A percentile compares a stretch with the other conserved stretches of the same genome.
phyloP scores from a whole-genome alignment of 257 asterid genomes.

The Capsicum pubescens region DNA sequence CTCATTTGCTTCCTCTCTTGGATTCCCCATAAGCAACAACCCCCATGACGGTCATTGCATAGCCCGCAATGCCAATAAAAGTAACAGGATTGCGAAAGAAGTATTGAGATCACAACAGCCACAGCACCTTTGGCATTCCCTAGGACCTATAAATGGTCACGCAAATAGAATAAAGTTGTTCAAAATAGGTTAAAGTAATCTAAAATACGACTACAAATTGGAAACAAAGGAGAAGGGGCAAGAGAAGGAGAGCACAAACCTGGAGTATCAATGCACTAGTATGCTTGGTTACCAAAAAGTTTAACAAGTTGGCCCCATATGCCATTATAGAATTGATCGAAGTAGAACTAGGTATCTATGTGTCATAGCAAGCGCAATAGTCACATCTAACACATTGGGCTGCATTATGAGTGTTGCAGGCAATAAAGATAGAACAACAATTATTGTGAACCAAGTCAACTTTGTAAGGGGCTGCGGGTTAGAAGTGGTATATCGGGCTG shows the following conservation, averaged over 20 bases:
- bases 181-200: background rate
- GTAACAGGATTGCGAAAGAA: constrained; percentile 43
- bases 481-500: too few species aligned
- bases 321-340: constrained; percentile 46
- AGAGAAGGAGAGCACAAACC: constrained; percentile 32
- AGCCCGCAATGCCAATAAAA: constrained; percentile 41
- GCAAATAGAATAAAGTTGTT: background rate
- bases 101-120: constrained; percentile 42
- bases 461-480: too few species aligned
- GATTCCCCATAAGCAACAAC: constrained; percentile 42
- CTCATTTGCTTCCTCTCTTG: constrained; percentile 41
- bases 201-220: background rate
- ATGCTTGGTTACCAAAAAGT: constrained; percentile 50
- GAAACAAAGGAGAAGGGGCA: background rate
- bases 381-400: constrained; percentile 44
- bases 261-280: constrained; percentile 52
- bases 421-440: constrained; percentile 44
- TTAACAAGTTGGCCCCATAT: constrained; percentile 45
- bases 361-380: constrained; percentile 39
- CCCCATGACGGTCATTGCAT: constrained; percentile 40
- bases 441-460: too few species aligned
- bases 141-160: constrained; percentile 31
- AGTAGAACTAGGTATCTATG: constrained; percentile 38
- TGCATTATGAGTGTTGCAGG: constrained; percentile 49
- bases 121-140: constrained; percentile 45